Evolutionary conservation across 139 green algal species (phyloP).

Genomic region (Chlamydomonas sphaeroides): DNA sequence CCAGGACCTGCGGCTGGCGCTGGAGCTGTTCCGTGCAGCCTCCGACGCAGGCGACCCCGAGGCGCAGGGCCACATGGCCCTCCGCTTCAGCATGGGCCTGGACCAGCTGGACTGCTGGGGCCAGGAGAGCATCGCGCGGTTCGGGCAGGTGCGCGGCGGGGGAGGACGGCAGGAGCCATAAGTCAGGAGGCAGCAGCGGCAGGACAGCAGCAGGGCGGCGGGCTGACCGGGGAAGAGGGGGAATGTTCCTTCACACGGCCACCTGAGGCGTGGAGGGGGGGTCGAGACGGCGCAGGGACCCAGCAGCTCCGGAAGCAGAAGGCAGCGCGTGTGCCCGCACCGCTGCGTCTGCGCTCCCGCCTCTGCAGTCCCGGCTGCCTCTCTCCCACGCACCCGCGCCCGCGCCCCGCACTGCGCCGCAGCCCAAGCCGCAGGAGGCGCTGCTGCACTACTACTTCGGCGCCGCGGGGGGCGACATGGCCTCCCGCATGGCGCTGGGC

Average conservation of each 20-base stretch:
- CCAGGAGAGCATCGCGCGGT: slow-evolving; percentile 31
- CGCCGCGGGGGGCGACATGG: slow-evolving; percentile 70
- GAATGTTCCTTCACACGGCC: no score
- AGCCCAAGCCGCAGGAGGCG: slow-evolving; percentile 65
- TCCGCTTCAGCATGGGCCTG: slow-evolving; percentile 72
- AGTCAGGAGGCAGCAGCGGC: no score
- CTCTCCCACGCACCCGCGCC: not conserved
- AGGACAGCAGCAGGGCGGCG: no score
- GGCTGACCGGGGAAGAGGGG: no score
- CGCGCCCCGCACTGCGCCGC: not conserved
- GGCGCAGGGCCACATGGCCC: slow-evolving; percentile 76
- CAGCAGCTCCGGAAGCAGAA: no score
- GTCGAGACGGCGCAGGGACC: no score
- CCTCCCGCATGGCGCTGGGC: slow-evolving; percentile 81
- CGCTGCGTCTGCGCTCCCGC: no score
- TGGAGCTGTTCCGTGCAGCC: slow-evolving; percentile 72
- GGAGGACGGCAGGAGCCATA: not conserved
- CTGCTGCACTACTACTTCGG: slow-evolving; percentile 88
- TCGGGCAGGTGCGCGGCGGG: slow-evolving; percentile 46
- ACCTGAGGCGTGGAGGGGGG: no score
- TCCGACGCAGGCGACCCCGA: slow-evolving; percentile 73
- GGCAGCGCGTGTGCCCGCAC: no score
- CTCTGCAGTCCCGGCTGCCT: no score
- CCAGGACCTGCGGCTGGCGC: slow-evolving; percentile 63
- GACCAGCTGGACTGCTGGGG: slow-evolving; percentile 50